Evolutionary conservation across 169 alveolate species (phyloP).

Genomic region (Plasmodium gaboni): DNA sequence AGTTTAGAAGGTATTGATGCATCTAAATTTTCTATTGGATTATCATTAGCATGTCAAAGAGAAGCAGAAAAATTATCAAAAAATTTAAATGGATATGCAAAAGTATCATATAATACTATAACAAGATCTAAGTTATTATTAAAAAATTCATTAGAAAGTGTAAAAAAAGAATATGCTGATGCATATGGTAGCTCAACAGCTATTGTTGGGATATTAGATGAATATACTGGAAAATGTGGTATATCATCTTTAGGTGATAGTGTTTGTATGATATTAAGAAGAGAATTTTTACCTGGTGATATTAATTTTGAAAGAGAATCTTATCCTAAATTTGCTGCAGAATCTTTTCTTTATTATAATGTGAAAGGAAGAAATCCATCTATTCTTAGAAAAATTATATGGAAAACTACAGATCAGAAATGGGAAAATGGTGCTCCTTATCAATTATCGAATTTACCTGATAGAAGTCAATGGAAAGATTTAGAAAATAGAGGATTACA

Average conservation of each 20-base stretch:
- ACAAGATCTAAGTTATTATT: constrained; percentile 78
- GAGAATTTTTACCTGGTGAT: constrained; percentile 79
- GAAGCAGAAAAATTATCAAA: constrained; percentile 70
- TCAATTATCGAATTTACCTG: constrained; percentile 81
- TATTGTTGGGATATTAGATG: constrained; percentile 80
- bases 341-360: constrained; percentile 62
- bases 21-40: constrained; percentile 80
- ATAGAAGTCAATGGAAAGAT: constrained; percentile 77
- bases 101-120: constrained; percentile 75
- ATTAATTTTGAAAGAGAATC: constrained; percentile 77
- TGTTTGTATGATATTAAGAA: constrained; percentile 78
- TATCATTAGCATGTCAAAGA: constrained; percentile 77
- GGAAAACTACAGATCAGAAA: constrained; percentile 81
- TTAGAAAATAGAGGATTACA: constrained; percentile 78
- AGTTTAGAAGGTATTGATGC: constrained; percentile 83
- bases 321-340: constrained; percentile 53
- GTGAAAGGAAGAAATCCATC: constrained; percentile 77
- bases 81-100: constrained; percentile 72
- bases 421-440: constrained; percentile 87
- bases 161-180: constrained; percentile 77
- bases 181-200: constrained; percentile 86
- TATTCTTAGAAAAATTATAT: constrained; percentile 76
- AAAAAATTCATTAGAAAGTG: constrained; percentile 76
- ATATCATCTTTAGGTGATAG: constrained; percentile 83
- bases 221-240: constrained; percentile 79